Base-by-base conservation (phyloP, 2,329 filamentous ascomycete genomes). In the Phaeosphaeriaceae sp. region DNA sequence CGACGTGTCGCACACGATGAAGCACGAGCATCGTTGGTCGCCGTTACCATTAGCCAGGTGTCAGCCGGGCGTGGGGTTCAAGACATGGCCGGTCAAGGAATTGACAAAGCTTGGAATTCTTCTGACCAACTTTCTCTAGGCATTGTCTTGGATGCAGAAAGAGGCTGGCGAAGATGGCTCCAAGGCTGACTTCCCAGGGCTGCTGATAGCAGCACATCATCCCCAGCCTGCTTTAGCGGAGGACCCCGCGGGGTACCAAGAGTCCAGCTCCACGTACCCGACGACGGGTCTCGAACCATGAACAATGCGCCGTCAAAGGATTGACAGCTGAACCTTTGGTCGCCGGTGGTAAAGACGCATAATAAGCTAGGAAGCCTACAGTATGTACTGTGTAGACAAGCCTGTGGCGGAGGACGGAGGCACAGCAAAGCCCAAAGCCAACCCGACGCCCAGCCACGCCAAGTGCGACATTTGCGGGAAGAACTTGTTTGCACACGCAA, bases 371-470 rank as follows among this genome's bases (percentile, higher is more conserved):
- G 42, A 28, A 51, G 26, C 53, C 49, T 59, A 54, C 61, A 56
- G 59, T 26, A 60, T 60, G 49, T 48, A 56, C 58, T 26, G 61
- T 60, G 49, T 48, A 71, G 59, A 71, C 67, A 74, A 73, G 69
- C 66, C 66, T 68, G 64, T 68, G 64, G 63, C 65, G 64, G 59
- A 54, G 56, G 48, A 66, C 55, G 50, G 56, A 62, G 60, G 56
- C 28, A 60, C 52, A 51, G 35, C 55, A 60, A 69, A 71, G 64
- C 64, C 55, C 65, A 49, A 55, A 59, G 64, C 69, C 61, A 67
- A 62, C 60, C 54, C 63, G 61, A 46, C 57, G 66, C 70, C 70
- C 53, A 73, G 72, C 60, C 46, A 54, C 58, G 73, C 73, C 74
- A 77, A 77, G 71, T 46, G 47, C 28, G 46, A 44, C 50, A 32